Conservation (phyloP, 1,139 yeast species). For the Waltiozyma sp. region DNA sequence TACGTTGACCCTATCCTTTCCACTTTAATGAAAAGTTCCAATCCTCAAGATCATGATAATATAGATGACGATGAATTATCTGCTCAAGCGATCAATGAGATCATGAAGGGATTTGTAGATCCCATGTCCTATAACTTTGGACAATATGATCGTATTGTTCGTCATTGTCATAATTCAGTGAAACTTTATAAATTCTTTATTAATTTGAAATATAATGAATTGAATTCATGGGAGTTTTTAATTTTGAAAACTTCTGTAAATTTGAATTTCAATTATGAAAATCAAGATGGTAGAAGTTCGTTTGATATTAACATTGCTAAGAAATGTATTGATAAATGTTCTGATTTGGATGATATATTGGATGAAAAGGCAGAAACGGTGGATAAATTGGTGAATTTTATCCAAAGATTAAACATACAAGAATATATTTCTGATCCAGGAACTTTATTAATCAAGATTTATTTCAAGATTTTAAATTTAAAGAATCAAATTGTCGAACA, state of each 20-base stretch:
- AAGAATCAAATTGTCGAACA: constrained; percentile 14
- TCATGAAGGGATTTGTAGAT: constrained; percentile 1
- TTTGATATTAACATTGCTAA: constrained; percentile 12
- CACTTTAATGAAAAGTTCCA: not conserved
- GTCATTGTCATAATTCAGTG: constrained; percentile 2
- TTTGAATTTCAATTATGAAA: constrained; percentile 8
- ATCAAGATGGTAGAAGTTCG: constrained; percentile 1
- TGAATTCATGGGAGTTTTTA: constrained; percentile 15
- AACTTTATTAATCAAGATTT: constrained; percentile 14
- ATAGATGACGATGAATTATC: not conserved
- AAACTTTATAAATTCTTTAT: constrained; percentile 3
- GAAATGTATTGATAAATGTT: constrained; percentile 11
- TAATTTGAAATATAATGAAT: constrained; percentile 4
- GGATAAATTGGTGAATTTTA: constrained; percentile 6
- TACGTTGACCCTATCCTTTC: constrained; percentile 12
- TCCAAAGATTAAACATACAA: constrained; percentile 10
- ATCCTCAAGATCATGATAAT: not conserved
- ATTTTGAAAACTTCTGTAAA: constrained; percentile 13
- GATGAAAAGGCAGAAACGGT: constrained; percentile 3
- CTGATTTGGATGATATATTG: constrained; percentile 12
- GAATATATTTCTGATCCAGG: constrained; percentile 19
- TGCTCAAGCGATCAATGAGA: constrained; percentile 1
- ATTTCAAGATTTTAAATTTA: constrained; percentile 15
- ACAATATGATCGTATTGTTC: constrained; percentile 1
- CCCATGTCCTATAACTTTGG: not conserved